Evolutionary conservation across 495 filamentous ascomycete genomes (phyloP).

Genomic region (Jackrogersella minutella): DNA sequence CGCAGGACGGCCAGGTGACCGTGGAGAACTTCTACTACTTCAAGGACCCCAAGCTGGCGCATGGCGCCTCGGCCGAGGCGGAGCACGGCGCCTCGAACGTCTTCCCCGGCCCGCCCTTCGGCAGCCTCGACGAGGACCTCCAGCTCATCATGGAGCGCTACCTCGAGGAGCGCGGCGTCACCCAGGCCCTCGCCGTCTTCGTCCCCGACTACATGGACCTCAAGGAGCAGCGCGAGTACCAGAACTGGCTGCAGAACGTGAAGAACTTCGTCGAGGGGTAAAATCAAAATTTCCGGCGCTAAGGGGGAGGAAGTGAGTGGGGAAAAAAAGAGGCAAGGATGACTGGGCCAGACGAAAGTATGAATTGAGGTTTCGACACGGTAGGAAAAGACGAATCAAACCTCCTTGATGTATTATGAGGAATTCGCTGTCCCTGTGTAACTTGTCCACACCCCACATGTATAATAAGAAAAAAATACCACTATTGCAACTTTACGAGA

Average conservation of each 20-base stretch:
- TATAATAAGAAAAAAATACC: slow-evolving; percentile 21
- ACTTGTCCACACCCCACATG: slow-evolving; percentile 29
- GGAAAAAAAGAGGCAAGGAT: neutral
- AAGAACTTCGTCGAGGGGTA: slow-evolving; percentile 79
- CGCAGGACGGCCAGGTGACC: slow-evolving; percentile 84
- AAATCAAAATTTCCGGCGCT: too few species aligned
- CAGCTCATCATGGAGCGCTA: slow-evolving; percentile 92
- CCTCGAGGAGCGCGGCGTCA: slow-evolving; percentile 92
- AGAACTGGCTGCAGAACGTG: slow-evolving; percentile 86
- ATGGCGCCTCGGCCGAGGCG: slow-evolving; percentile 55
- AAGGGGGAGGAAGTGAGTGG: neutral
- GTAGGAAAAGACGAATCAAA: too few species aligned
- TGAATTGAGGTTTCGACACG: too few species aligned
- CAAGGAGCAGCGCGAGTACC: slow-evolving; percentile 99
- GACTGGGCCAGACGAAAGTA: too few species aligned
- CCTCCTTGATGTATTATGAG: slow-evolving; percentile 28
- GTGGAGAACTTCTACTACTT: slow-evolving; percentile 94
- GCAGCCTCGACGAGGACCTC: slow-evolving; percentile 93
- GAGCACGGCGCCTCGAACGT: slow-evolving; percentile 67
- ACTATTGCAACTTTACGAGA: neutral
- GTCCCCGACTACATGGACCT: slow-evolving; percentile 96
- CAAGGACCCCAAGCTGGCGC: slow-evolving; percentile 73
- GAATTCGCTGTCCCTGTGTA: slow-evolving; percentile 28
- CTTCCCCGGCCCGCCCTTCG: slow-evolving; percentile 92
- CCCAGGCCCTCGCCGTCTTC: slow-evolving; percentile 85